Conservation (phyloP, 352 stramenopile genomes). For the Phytophthora cryptogea region DNA sequence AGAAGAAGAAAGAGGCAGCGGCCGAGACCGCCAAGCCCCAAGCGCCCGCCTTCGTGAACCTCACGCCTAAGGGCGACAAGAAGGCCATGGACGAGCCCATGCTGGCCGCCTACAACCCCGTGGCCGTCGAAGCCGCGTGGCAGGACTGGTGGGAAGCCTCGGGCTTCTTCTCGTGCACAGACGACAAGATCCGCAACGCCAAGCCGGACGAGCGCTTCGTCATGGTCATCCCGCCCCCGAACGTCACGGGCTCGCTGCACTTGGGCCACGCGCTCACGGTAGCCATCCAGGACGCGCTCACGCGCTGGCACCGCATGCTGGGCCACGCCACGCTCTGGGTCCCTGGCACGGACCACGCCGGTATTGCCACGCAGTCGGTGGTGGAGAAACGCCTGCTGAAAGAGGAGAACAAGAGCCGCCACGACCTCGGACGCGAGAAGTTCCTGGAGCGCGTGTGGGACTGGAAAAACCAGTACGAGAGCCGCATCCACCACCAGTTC, state of each 20-base stretch:
- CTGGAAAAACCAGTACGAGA: conserved; percentile 96
- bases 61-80: conserved; percentile 94
- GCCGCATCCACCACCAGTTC: conserved; percentile 87
- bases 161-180: conserved; percentile 96
- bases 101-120: conserved; percentile 94
- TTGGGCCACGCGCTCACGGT: conserved; percentile 99
- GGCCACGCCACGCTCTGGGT: conserved; percentile 98
- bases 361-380: conserved; percentile 97
- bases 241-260: conserved; percentile 93
- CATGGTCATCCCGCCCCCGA: conserved; percentile 95
- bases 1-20: conserved; percentile 80
- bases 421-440: conserved; percentile 90
- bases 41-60: conserved; percentile 87
- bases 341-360: conserved; percentile 98
- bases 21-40: conserved; percentile 24
- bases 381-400: conserved; percentile 91
- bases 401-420: conserved; percentile 78
- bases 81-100: conserved; percentile 94
- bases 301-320: conserved; percentile 98
- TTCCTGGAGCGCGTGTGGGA: conserved; percentile 97
- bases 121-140: conserved; percentile 97
- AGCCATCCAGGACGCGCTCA: conserved; percentile 96
- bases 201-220: conserved; percentile 94
- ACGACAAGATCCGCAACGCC: conserved; percentile 75
- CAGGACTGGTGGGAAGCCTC: conserved; percentile 98